Evolutionary conservation across 2,329 filamentous ascomycete genomes (phyloP).

Genomic region (Botryosphaeria dothidea): DNA sequence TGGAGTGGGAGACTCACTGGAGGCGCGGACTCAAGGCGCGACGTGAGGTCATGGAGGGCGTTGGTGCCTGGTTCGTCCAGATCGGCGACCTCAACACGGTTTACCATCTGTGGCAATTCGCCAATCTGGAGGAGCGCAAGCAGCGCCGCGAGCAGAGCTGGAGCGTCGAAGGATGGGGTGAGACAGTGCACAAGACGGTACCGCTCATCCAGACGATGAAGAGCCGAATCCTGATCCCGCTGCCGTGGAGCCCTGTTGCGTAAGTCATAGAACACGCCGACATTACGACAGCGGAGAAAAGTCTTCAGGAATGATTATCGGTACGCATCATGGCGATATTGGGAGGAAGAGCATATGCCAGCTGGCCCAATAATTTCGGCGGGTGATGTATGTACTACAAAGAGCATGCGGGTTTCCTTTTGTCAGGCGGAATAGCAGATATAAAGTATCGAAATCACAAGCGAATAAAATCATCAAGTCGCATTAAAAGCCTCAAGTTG

Average conservation of each 20-base stretch:
- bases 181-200: conserved; percentile 98
- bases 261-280: neutral
- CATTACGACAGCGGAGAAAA: neutral
- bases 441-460: neutral
- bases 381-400: neutral
- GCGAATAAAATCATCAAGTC: neutral
- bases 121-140: conserved; percentile 91
- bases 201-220: conserved; percentile 97
- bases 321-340: neutral
- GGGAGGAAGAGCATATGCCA: neutral
- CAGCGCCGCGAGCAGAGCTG: conserved; percentile 90
- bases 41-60: conserved; percentile 96
- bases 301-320: neutral
- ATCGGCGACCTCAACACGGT: conserved; percentile 97
- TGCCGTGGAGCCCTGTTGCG: conserved; percentile 84
- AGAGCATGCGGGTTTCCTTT: neutral
- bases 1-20: conserved; percentile 99
- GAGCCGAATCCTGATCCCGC: conserved; percentile 86
- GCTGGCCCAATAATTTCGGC: neutral
- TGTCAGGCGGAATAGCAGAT: neutral
- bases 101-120: conserved; percentile 98
- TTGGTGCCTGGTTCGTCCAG: conserved; percentile 98
- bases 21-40: conserved; percentile 85
- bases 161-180: conserved; percentile 91
- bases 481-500: neutral